Percentiles rank a stretch among this genome's conserved stretches.
phyloP scores from a whole-genome alignment of 305 asterid species.

The Solanum chacoense region DNA sequence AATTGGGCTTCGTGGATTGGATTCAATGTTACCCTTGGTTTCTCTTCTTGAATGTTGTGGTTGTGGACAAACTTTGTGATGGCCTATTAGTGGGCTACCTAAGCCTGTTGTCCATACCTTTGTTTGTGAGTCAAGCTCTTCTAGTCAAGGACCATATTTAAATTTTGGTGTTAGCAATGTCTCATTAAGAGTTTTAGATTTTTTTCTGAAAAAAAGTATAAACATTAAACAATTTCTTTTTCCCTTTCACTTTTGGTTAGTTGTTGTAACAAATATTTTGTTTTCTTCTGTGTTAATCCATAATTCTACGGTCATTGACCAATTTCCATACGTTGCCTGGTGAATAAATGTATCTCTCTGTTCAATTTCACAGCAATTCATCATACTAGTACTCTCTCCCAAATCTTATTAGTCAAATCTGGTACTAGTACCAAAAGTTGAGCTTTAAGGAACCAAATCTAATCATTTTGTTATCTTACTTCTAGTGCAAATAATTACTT shows the following conservation, averaged over 20 bases:
- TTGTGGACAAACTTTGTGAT: not conserved
- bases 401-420: not conserved
- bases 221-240: not conserved
- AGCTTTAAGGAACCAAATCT: not conserved
- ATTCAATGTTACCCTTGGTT: not conserved
- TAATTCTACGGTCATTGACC: not conserved
- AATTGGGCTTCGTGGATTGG: not conserved
- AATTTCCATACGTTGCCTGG: not conserved
- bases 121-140: not conserved
- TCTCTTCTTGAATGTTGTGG: not conserved
- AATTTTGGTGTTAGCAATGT: not conserved
- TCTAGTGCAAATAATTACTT: not conserved
- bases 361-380: not conserved
- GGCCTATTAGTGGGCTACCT: not conserved
- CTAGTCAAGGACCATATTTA: not conserved
- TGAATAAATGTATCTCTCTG: not conserved
- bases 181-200: not conserved
- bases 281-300: not conserved
- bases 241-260: not conserved
- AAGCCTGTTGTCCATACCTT: not conserved
- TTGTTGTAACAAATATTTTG: not conserved
- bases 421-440: not conserved
- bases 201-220: not conserved
- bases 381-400: not conserved
- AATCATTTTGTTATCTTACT: not conserved